Evolutionary conservation across 257 asterid genomes (phyloP), one percentile per base, ranked within the genome.

Genomic region (Lithospermum erythrorhizon): DNA sequence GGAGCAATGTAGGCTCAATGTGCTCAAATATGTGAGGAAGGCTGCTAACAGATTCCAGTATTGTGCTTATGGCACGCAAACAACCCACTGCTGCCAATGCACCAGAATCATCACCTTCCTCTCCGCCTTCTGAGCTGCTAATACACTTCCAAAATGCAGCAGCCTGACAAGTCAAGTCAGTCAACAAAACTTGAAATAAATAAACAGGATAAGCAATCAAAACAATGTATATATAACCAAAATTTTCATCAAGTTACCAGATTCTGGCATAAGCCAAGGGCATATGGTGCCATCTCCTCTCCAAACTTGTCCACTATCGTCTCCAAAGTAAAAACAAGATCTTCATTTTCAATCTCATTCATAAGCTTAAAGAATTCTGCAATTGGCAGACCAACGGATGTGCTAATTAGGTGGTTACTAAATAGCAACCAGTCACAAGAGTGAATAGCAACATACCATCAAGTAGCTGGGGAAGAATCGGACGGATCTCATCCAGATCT

Each of bases 71-170:
- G 76, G 99, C 99, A 62, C 99, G 89, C 81, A 93, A 82, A 76
- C 99, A 93, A 59, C 99, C 99, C 75, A 93, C 99, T 30, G 99
- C 99, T 52, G 99, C 99, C 79, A 93, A 79, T 32, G 99, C 96
- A 68, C 99, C 99, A 64, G 97, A 83, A 71, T 93, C 99, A 72
- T 93, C 99, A 20, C 85, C 96, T 70, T 93, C 99, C 61, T 89
- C 97, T 52, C 89, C 96, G 27, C 89, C 95, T 76, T 89, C 99
- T 27, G 97, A 80, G 54, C 85, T 68, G 75, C 87, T 84, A 80
- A 89, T 83, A 79, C 99, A 93, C 80, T 87, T 93, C 99, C 97
- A 93, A 74, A 93, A 93, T 29, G 99, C 94, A 24, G 94, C 91
- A 68, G 99, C 99, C 99, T 93, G 71, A 61, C 71, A 70, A 61